Base-by-base conservation (phyloP, 108 stramenopile genomes). In the Nannochloropsis granulata region DNA sequence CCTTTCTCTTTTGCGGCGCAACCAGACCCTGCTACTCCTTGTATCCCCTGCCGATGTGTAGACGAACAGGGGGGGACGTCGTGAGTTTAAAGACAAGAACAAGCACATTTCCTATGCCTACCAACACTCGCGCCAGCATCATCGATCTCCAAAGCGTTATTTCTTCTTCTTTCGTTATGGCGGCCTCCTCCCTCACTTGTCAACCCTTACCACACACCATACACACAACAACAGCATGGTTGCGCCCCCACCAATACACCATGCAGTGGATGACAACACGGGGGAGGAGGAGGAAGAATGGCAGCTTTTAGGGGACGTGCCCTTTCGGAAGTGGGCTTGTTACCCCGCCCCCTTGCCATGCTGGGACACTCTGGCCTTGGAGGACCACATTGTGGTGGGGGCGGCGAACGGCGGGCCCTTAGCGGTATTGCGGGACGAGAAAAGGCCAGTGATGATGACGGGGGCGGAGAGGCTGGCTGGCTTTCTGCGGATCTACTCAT, bases 331-430 rank as follows among this genome's bases (percentile, higher is more conserved):
- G n/a, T 71, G 56, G 56, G n/a, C 56, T n/a, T 71, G 56, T 71
- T 71, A 71, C 11, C 56, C 56, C 0, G 56, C 56, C 16, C 56
- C 56, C 16, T 71, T 71, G 56, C 56, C 56, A 7, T 71, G 56
- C 25, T 87, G 83, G 87, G 87, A 26, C 10, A 25, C 21, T 43
- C 44, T 81, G 45, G 84, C 84, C 34, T 45, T 87, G 25, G 87
- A 87, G 44, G 80, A 80, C 0, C 44, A 44, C 25, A 25, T 87
- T 26, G 56, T 84, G 14, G 80, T 44, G 14, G 83, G 80, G 12
- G 87, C 87, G 19, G 79, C 84, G 80, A 82, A 84, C 34, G 87
- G 87, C 43, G 87, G 87, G 24, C 83, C 87, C 44, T 44, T 87
- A 23, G 87, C 87, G 25, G 82, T 87, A 81, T 44, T 87, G 71